A percentile compares a stretch with the other conserved stretches of the same genome.
phyloP scores from a whole-genome alignment of 192 early-diverging fungal genomes.

The Jimgerdemannia flammicorona region DNA sequence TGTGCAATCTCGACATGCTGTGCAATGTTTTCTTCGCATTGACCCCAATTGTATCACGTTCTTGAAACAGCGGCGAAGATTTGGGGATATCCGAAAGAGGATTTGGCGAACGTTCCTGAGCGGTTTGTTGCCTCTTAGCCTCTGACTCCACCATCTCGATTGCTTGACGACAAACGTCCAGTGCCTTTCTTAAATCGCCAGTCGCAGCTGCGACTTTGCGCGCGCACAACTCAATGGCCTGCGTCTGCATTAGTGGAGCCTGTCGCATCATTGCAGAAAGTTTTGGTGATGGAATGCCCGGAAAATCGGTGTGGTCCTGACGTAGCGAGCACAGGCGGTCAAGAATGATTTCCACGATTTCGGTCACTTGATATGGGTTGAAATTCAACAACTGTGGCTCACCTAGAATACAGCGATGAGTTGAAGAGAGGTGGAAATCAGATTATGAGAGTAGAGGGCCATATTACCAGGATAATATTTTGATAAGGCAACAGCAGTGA shows the following conservation, averaged over 20 bases:
- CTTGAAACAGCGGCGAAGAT: not conserved
- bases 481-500: not conserved
- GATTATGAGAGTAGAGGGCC: not conserved
- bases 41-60: not conserved
- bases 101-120: conserved; percentile 27
- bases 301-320: conserved; percentile 15
- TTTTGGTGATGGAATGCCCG: conserved; percentile 9
- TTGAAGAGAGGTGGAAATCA: conserved; percentile 12
- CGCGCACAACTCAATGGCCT: conserved; percentile 89
- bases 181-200: conserved; percentile 76
- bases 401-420: not conserved
- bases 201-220: conserved; percentile 84
- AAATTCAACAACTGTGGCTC: conserved; percentile 82
- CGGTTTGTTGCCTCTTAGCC: conserved; percentile 23
- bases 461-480: not conserved
- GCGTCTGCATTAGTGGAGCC: conserved; percentile 70
- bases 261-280: not conserved
- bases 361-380: conserved; percentile 78
- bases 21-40: too few species aligned
- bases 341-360: conserved; percentile 88
- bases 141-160: conserved; percentile 81
- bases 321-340: conserved; percentile 65
- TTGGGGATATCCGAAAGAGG: not conserved
- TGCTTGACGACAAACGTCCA: conserved; percentile 83
- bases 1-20: too few species aligned